Base-by-base conservation (phyloP, 352 stramenopile species). In the Pythium utonaiense region DNA sequence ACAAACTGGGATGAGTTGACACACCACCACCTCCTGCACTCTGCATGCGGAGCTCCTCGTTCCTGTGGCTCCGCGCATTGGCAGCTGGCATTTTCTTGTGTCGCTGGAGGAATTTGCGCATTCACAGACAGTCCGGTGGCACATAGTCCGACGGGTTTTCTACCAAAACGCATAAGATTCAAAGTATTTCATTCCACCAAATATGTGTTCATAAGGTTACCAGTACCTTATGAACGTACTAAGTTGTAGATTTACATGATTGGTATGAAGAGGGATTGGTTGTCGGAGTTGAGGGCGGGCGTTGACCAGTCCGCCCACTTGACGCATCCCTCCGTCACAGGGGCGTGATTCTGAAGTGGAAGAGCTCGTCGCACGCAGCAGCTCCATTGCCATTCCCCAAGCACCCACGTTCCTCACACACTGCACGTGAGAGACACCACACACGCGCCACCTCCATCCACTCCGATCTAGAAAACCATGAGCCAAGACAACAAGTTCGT, bases 401-500 rank as follows among this genome's bases (percentile, higher is more conserved):
- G 60, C 53, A 50, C 21, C 44, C 21, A 22, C 45, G 52, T 25
- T 45, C 14, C n/a, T 36, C 28, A 27, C 47, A 57, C n/a, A n/a
- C n/a, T n/a, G n/a, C n/a, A n/a, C n/a, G n/a, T n/a, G n/a, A 19
- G 5, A 31, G n/a, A 47, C 13, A n/a, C 50, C 45, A 42, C 47
- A 12, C 31, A 44, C 21, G n/a, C 28, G 19, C n/a, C 24, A 14
- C 51, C 27, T 4, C 24, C 51, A 21, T n/a, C 4, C 6, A 25
- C 27, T 40, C 55, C 53, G 49, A n/a, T n/a, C n/a, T 21, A 31
- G 34, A 12, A 27, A 6, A 51, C 49, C 31, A 69, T 72, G 60
- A 61, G 63, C 60, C n/a, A 47, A 38, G 17, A 30, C 56, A 67
- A 73, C 64, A 78, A 89, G 65, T 95, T 92, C 40, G 90, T 98